Evolutionary conservation across 495 filamentous ascomycete genomes (phyloP).

Genomic region (Bacidia rubella): DNA sequence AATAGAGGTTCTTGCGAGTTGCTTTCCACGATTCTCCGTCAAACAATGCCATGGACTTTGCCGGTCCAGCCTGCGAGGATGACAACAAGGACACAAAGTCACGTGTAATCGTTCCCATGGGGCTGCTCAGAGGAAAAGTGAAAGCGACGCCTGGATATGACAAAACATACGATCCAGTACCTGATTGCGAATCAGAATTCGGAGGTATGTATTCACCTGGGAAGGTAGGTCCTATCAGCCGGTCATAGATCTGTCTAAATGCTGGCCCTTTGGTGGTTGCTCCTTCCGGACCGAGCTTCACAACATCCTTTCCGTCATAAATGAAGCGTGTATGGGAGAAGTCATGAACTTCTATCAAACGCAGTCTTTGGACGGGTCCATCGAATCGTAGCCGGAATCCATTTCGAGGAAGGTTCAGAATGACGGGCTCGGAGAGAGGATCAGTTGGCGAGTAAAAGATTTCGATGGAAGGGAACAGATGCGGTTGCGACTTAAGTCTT

Average conservation of each 20-base stretch:
- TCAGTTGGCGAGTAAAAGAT: slow-evolving; percentile 56
- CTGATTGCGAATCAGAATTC: slow-evolving; percentile 33
- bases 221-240: slow-evolving; percentile 80
- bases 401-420: slow-evolving; percentile 64
- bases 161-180: slow-evolving; percentile 56
- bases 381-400: slow-evolving; percentile 86
- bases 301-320: slow-evolving; percentile 75
- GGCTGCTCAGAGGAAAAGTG: slow-evolving; percentile 64
- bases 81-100: slow-evolving; percentile 80
- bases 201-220: slow-evolving; percentile 77
- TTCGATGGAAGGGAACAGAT: slow-evolving; percentile 68
- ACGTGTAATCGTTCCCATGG: slow-evolving; percentile 64
- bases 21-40: slow-evolving; percentile 80
- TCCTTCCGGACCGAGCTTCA: slow-evolving; percentile 44
- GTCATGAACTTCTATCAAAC: slow-evolving; percentile 80
- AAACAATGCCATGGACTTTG: slow-evolving; percentile 77
- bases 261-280: slow-evolving; percentile 47
- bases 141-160: slow-evolving; percentile 93
- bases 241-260: slow-evolving; percentile 85
- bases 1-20: slow-evolving; percentile 61
- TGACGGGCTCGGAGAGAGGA: slow-evolving; percentile 58
- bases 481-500: slow-evolving; percentile 70
- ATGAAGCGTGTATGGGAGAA: slow-evolving; percentile 74
- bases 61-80: slow-evolving; percentile 57
- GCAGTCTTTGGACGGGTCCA: slow-evolving; percentile 79